Conservation (phyloP, 257 asterid species). For the Oldenlandia corymbosa region DNA sequence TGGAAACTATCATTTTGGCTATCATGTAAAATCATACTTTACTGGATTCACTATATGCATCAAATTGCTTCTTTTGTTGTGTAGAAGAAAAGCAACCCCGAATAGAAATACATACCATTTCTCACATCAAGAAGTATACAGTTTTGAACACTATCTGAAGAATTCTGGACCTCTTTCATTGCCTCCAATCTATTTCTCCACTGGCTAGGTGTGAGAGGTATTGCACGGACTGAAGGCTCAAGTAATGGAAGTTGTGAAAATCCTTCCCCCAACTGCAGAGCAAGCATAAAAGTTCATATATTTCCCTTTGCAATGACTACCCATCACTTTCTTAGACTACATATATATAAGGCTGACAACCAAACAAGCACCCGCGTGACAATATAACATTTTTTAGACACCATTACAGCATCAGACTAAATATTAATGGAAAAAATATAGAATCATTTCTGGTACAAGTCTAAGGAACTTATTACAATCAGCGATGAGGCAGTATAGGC, state of each 20-base stretch:
- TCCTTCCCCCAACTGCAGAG: constrained; percentile 67
- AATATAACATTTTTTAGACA: background rate
- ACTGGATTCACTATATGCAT: background rate
- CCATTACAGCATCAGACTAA: background rate
- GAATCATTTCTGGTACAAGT: background rate
- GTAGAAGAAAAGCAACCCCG: constrained; percentile 5
- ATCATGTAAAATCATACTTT: background rate
- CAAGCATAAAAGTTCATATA: constrained; percentile 5
- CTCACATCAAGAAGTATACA: constrained; percentile 81
- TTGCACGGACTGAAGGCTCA: constrained; percentile 72
- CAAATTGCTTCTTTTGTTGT: background rate
- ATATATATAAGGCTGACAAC: background rate
- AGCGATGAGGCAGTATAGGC: background rate
- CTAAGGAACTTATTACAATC: background rate
- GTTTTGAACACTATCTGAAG: constrained; percentile 23
- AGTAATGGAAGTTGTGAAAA: constrained; percentile 87
- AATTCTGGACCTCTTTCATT: constrained; percentile 32
- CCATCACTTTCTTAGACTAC: background rate
- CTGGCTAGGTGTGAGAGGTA: constrained; percentile 78
- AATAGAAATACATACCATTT: constrained; percentile 51
- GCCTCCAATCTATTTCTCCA: constrained; percentile 74
- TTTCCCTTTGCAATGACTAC: background rate
- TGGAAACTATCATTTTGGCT: background rate
- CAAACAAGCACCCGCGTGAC: background rate
- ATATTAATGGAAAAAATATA: background rate